Base-by-base conservation (phyloP, 345 rosid species). In the Boechera retrofracta region DNA sequence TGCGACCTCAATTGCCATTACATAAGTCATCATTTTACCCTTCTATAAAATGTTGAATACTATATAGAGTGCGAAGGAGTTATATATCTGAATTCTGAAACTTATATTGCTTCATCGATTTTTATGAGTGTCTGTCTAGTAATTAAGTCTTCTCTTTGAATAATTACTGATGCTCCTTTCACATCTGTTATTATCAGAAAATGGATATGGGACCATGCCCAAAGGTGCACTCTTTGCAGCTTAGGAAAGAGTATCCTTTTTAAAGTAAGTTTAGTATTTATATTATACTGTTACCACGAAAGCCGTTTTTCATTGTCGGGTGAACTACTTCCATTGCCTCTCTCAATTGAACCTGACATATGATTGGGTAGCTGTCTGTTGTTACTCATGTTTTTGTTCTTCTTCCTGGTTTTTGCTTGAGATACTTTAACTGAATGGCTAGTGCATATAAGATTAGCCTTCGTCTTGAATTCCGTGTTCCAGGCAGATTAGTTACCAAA, bases 161-260 rank as follows among this genome's bases (percentile, higher is more conserved):
- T 11, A 10, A 10, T 28, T 33, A 60, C 47, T 76, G 45, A 59
- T 69, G 26, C 60, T 11, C 42, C 55, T 52, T 51, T 36, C 16
- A n/a, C 6, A 2, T 71, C 11, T 81, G 64, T 51, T 76, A 24
- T 26, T 67, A 44, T 45, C 88, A 94, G 97, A 94, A 94, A 86
- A 94, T 94, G 98, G 98, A 94, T 64, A 91, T 94, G 98, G 98
- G 98, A 47, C 98, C 98, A 0, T 94, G 98, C 81, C 96, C 98
- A 15, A 94, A 94, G 82, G 92, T 91, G 33, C 98, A 94, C 82
- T 94, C 98, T 15, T 82, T 89, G 82, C 93, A 86, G 82, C 91
- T 94, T 69, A 81, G 98, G 78, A 89, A 91, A 87, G 97, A 94
- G 96, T 89, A 93, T 86, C 93, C 89, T 84, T 81, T 52, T 62